These are phyloP conservation scores for Chrysochromulina parva DNA, from an alignment of 78 protist genomes.

Conservation along the genomic window DNA sequence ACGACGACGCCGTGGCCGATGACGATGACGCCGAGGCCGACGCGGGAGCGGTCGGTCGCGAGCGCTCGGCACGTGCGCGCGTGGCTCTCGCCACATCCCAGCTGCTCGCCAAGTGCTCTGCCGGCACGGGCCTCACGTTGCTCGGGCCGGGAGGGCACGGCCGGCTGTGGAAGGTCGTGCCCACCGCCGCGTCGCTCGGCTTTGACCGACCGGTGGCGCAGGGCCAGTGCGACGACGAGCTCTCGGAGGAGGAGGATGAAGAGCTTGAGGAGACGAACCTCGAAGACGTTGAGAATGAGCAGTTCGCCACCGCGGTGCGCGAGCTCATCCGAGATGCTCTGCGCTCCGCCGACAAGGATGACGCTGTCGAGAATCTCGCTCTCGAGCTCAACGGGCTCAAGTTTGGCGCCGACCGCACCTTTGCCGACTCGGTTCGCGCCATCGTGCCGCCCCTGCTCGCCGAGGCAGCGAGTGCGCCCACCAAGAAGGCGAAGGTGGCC, in stretches of 20 bases:
- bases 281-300: neutral
- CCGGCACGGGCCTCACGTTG: too few relatives aligned
- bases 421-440: constrained; percentile 53
- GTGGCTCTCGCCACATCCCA: too few relatives aligned
- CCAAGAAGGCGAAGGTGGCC: neutral
- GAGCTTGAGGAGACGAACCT: neutral
- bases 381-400: constrained; percentile 75
- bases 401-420: constrained; percentile 65
- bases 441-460: constrained; percentile 23
- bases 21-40: neutral
- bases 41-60: neutral
- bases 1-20: neutral
- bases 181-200: neutral
- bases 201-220: neutral
- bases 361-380: constrained; percentile 36
- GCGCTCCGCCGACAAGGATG: too few relatives aligned
- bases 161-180: too few relatives aligned
- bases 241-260: neutral
- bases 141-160: too few relatives aligned
- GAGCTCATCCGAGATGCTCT: too few relatives aligned
- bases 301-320: neutral
- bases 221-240: neutral
- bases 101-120: too few relatives aligned
- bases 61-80: neutral
- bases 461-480: too few relatives aligned